phyloP scores from a whole-genome alignment of 2,329 filamentous ascomycete species.

The Aaosphaeria arxii region DNA sequence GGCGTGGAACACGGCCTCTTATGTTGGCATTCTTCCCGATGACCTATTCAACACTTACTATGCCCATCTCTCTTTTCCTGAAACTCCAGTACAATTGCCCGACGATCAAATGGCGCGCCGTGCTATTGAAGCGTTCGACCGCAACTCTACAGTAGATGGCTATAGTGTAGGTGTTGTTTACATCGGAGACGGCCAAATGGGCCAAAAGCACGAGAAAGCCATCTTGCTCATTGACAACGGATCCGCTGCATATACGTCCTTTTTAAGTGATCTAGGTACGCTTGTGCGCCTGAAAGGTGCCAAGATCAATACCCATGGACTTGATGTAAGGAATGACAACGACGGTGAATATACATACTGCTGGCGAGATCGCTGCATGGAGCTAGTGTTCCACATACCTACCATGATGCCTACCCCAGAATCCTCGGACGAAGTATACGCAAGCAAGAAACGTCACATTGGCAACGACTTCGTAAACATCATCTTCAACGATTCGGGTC shows the following conservation, averaged over 20 bases:
- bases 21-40: slow-evolving; percentile 66
- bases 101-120: slow-evolving; percentile 67
- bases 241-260: slow-evolving; percentile 82
- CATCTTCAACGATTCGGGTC: slow-evolving; percentile 94
- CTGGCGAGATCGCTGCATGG: slow-evolving; percentile 92
- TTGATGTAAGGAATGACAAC: slow-evolving; percentile 72
- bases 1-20: slow-evolving; percentile 46
- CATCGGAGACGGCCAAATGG: slow-evolving; percentile 81
- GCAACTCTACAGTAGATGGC: slow-evolving; percentile 84
- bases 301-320: slow-evolving; percentile 87
- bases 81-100: slow-evolving; percentile 73
- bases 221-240: slow-evolving; percentile 86
- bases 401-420: slow-evolving; percentile 95
- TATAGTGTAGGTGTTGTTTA: slow-evolving; percentile 96
- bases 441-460: slow-evolving; percentile 89
- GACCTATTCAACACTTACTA: slow-evolving; percentile 70
- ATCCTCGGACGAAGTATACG: slow-evolving; percentile 67
- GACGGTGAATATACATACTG: slow-evolving; percentile 89
- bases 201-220: slow-evolving; percentile 76
- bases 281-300: slow-evolving; percentile 77
- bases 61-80: slow-evolving; percentile 47
- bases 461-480: slow-evolving; percentile 99
- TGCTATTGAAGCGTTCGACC: slow-evolving; percentile 78
- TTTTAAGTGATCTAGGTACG: slow-evolving; percentile 78
- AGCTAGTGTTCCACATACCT: slow-evolving; percentile 92